Conservation (phyloP, 1,284 basidiomycete genomes). For the Cryptococcus sp. region DNA sequence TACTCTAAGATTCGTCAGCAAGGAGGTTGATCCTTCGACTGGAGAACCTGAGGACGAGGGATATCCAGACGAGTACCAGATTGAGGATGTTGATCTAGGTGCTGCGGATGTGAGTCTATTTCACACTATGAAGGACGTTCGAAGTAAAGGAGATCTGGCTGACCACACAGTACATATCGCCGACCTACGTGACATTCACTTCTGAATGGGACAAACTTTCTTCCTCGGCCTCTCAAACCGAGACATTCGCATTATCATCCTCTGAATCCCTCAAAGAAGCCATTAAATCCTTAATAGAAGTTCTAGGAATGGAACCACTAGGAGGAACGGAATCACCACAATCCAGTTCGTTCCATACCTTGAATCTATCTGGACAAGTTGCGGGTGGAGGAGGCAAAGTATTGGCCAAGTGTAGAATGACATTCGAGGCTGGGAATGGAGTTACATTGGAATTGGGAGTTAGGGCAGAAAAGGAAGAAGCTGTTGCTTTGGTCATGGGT, state of each 20-base stretch:
- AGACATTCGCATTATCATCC: constrained; percentile 89
- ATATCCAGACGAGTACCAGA: constrained; percentile 97
- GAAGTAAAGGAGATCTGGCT: constrained; percentile 11
- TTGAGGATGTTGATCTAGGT: constrained; percentile 91
- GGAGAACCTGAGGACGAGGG: constrained; percentile 97
- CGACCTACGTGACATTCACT: constrained; percentile 83
- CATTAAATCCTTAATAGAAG: constrained; percentile 47
- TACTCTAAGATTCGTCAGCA: constrained; percentile 93
- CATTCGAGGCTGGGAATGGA: constrained; percentile 79
- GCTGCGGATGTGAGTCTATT: constrained; percentile 59
- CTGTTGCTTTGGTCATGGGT: constrained; percentile 78
- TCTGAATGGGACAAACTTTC: constrained; percentile 93
- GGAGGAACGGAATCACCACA: constrained; percentile 80
- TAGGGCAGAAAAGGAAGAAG: constrained; percentile 84
- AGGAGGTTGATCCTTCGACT: constrained; percentile 94
- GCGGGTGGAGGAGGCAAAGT: constrained; percentile 88
- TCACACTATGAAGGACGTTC: constrained; percentile 47
- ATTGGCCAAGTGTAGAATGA: constrained; percentile 91
- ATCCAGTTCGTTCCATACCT: constrained; percentile 84
- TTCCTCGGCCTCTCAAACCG: constrained; percentile 68
- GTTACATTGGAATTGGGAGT: constrained; percentile 94
- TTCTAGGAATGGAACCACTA: constrained; percentile 93
- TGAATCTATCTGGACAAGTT: constrained; percentile 86
- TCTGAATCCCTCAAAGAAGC: constrained; percentile 80
- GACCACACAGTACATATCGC: constrained; percentile 67